phyloP scores from a whole-genome alignment of 768 basidiomycete genomes.

The Podaxis pistillaris region DNA sequence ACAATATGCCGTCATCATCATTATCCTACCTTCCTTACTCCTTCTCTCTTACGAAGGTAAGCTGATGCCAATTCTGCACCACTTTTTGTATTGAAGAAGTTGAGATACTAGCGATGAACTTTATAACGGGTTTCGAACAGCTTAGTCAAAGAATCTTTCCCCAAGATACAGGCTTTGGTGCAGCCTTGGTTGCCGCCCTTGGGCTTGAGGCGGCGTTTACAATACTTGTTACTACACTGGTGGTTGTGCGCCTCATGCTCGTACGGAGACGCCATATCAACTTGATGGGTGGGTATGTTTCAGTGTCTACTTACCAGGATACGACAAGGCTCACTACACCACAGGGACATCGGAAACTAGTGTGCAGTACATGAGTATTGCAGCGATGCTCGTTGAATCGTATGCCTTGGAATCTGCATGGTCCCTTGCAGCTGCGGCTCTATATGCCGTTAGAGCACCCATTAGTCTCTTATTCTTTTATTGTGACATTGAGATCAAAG shows the following conservation, averaged over 20 bases:
- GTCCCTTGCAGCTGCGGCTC: neutral
- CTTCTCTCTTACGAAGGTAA: neutral
- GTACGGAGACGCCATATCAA: neutral
- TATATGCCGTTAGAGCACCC: neutral
- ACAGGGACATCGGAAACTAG: neutral
- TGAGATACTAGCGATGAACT: neutral
- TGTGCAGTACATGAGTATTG: neutral
- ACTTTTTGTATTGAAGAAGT: no score
- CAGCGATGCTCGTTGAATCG: neutral
- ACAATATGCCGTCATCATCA: neutral
- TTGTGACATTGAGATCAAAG: neutral
- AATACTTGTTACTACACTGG: neutral
- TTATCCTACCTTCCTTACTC: neutral
- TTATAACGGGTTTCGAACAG: no score
- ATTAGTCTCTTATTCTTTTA: neutral
- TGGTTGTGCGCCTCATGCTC: neutral
- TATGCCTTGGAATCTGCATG: neutral
- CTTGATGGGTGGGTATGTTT: neutral
- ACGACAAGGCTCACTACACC: neutral
- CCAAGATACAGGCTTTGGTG: neutral
- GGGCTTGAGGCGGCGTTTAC: neutral
- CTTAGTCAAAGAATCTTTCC: neutral
- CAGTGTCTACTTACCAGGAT: neutral
- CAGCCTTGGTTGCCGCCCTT: neutral
- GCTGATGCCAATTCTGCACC: no score